A percentile compares a stretch with the other conserved stretches of the same genome.
phyloP scores from a whole-genome alignment of 257 asterid genomes.

The Cinchona pubescens region DNA sequence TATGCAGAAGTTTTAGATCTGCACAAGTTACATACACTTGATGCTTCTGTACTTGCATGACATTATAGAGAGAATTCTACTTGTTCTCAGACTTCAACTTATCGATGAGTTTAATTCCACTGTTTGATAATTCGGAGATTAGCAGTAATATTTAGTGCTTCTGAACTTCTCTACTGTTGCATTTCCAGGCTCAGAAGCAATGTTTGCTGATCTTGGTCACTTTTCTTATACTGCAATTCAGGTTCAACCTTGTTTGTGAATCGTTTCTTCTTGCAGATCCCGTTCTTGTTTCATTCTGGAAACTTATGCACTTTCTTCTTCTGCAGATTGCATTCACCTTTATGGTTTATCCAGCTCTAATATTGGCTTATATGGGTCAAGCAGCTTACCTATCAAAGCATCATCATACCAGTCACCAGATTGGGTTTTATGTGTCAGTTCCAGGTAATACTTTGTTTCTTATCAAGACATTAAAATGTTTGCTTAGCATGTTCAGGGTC shows the following conservation, averaged over 20 bases:
- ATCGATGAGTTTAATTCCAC: background rate
- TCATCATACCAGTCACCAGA: conserved; percentile 66
- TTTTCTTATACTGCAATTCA: conserved; percentile 89
- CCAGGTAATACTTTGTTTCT: conserved; percentile 57
- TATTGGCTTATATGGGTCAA: conserved; percentile 96
- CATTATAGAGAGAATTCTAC: background rate
- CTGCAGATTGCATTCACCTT: conserved; percentile 94
- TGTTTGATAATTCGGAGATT: too few relatives aligned
- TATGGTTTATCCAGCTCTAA: conserved; percentile 89
- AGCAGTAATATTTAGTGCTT: background rate
- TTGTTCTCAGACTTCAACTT: background rate
- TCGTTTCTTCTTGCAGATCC: background rate
- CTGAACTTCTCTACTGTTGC: background rate
- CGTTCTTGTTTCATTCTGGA: background rate
- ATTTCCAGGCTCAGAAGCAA: conserved; percentile 88
- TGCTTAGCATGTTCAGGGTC: background rate
- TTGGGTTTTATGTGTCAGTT: conserved; percentile 87
- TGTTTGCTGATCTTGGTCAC: conserved; percentile 99
- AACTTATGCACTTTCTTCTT: conserved; percentile 15
- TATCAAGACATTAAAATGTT: background rate
- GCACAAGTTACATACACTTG: conserved; percentile 5
- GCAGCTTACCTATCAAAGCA: conserved; percentile 89
- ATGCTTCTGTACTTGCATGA: conserved; percentile 6
- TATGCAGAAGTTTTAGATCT: background rate
- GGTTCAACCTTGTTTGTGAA: conserved; percentile 35